Conservation (phyloP, 1,284 basidiomycete genomes). For the Bondarzewia mesenterica region DNA sequence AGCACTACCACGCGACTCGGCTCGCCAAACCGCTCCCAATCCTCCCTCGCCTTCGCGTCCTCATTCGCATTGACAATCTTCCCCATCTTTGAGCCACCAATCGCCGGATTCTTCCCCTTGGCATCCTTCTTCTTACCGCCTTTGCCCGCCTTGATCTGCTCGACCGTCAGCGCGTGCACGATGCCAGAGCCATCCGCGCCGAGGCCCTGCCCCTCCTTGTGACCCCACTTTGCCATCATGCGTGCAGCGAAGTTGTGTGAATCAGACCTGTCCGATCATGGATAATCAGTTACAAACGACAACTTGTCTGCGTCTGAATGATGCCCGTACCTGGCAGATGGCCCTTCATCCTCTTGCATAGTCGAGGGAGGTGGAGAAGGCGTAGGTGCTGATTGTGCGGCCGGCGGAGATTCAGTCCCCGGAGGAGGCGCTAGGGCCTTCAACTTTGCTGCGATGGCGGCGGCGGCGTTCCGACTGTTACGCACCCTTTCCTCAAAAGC, state of each 20-base stretch:
- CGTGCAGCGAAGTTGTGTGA: conserved; percentile 70
- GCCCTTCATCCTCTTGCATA: conserved; percentile 21
- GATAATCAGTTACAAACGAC: neutral
- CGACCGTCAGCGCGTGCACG: conserved; percentile 78
- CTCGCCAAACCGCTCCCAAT: conserved; percentile 75
- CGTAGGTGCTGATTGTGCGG: conserved; percentile 21
- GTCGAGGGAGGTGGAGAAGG: conserved; percentile 19
- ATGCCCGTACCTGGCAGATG: conserved; percentile 23
- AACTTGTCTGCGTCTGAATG: neutral
- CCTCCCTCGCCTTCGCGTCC: conserved; percentile 64
- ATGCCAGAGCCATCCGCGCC: conserved; percentile 81
- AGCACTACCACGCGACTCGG: conserved; percentile 84
- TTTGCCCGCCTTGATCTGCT: conserved; percentile 47
- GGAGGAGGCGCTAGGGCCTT: conserved; percentile 44
- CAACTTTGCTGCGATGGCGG: conserved; percentile 71
- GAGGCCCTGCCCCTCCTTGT: conserved; percentile 87
- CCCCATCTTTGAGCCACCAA: conserved; percentile 57
- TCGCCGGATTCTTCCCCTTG: conserved; percentile 22
- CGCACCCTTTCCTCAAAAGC: conserved; percentile 46
- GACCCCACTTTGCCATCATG: conserved; percentile 90
- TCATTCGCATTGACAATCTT: conserved; percentile 85
- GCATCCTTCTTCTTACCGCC: conserved; percentile 16
- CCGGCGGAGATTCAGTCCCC: conserved; percentile 16
- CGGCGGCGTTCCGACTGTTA: conserved; percentile 64
- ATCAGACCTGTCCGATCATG: conserved; percentile 39